Conservation (phyloP, 352 stramenopile species). For the Globisporangium radiosum region DNA sequence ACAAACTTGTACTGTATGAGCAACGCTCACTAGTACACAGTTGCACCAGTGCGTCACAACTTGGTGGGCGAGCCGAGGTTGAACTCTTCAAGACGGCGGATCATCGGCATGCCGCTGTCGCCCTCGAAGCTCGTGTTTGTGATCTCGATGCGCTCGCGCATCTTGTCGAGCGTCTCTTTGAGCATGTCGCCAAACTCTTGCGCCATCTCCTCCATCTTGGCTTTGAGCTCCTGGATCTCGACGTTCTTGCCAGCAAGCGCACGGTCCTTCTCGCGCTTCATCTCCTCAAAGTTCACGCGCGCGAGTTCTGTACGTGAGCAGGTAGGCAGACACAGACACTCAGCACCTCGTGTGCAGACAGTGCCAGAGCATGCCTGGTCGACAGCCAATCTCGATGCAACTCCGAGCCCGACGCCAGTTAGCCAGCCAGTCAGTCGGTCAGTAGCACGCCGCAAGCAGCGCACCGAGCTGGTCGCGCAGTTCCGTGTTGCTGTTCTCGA, state of each 20-base stretch:
- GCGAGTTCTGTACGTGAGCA: conserved; percentile 52
- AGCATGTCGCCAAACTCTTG: conserved; percentile 93
- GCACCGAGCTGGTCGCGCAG: conserved; percentile 88
- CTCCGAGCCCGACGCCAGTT: background rate
- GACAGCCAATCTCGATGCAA: background rate
- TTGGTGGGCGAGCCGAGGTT: conserved; percentile 56
- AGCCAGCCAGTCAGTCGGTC: background rate
- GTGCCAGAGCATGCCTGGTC: no score
- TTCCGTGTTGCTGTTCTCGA: conserved; percentile 91
- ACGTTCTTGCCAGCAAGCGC: conserved; percentile 86
- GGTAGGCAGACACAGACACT: background rate
- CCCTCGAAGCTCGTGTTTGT: conserved; percentile 87
- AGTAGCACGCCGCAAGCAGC: background rate
- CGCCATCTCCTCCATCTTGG: conserved; percentile 94
- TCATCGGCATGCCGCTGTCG: conserved; percentile 66
- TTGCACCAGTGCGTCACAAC: conserved; percentile 9
- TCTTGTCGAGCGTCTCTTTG: conserved; percentile 92
- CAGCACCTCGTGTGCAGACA: no score
- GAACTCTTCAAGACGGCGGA: conserved; percentile 83
- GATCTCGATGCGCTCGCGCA: conserved; percentile 92
- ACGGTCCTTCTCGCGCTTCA: conserved; percentile 89
- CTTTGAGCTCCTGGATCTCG: conserved; percentile 88
- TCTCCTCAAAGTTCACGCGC: conserved; percentile 82
- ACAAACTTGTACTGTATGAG: no score
- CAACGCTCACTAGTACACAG: no score